Base-by-base conservation (phyloP, 441 rosid genomes). In the Melastoma candidum region DNA sequence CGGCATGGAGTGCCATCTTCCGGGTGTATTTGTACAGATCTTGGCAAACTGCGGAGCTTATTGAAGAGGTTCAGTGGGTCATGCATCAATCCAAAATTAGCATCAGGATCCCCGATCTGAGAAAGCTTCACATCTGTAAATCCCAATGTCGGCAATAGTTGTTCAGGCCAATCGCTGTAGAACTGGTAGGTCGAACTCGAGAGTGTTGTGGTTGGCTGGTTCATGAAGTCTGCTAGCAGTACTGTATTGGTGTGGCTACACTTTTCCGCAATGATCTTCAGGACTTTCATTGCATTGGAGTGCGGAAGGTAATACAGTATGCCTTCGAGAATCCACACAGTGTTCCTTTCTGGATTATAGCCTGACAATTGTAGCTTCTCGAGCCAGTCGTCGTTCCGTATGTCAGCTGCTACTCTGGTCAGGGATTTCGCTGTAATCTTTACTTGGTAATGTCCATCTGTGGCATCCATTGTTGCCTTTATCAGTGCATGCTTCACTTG, bases 111-210 rank as follows among this genome's bases (percentile, higher is more conserved):
- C 49, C 97, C 96, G 48, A 84, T 87, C 60, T 90, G 95, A 54
- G 96, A 87, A 69, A 90, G 92, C 51, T 56, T 75, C 51, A 84
- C 96, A 47, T 81, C 60, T 59, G 97, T 73, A 73, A 87, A 90
- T 51, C 96, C 96, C 17, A 90, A 62, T 48, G 96, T 64, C 60
- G 96, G 96, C 50, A 90, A 78, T 26, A 85, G 83, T 53, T 74
- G 82, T 46, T 90, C 97, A 24, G 97, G 97, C 97, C 97, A 87
- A 69, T 87, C 97, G 63, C 96, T 80, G 65, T 87, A 79, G 70
- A 90, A 90, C 53, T 78, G 77, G 80, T 79, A 90, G 65, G 71
- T 70, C 45, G 96, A 83, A 67, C 61, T 76, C 22, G 80, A 74
- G 48, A 83, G 69, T 7, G 82, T 72, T 46, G 93, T 85, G n/a